Evolutionary conservation across 306 rosid species (phyloP), one percentile per base, ranked within the genome.

Genomic region (Amphicarpaea edgeworthii): DNA sequence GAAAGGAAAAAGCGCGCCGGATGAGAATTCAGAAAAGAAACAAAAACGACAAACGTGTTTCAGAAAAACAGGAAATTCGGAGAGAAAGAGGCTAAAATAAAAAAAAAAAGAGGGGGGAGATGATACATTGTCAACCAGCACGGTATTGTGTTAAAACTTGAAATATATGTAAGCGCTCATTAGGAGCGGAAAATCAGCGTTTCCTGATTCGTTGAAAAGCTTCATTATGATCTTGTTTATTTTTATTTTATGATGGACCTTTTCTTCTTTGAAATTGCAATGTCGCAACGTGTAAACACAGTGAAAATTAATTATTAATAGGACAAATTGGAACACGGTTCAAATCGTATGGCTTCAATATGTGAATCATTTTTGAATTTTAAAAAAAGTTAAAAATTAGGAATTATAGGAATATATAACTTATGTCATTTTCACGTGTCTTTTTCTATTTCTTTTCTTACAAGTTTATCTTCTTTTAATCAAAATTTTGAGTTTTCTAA

Each of bases 171-270:
- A 58, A 8, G 24, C 10, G 46, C 4, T 59, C 9, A 28, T 73
- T 58, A n/a, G 30, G 20, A 58, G 59, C 28, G 70, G 37, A 16
- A 42, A 59, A 59, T 43, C 20, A 28, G 45, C 69, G 3, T 43
- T 73, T 47, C 74, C 42, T 20, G 54, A 72, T 72, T 72, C n/a
- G 41, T 40, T 17, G 16, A 72, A 23, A 72, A 40, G 55, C 68
- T 37, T 21, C 41, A 55, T 20, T 37, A 72, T 41, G 50, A 64
- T 64, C 17, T 8, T n/a, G 1, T 3, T 70, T 16, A 8, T 50
- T 32, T 16, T 46, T 0, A n/a, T 10, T 16, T 17, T 28, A 6
- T 17, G 7, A 14, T 23, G 64, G n/a, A 42, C 12, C 12, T 1
- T 43, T 59, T 59, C 38, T 30, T 62, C 7, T 62, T 32, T 61